Percentiles rank a stretch among this genome's conserved stretches.
Evolutionary conservation across 257 asterid species (phyloP).

Genomic region (Misopates orontium): DNA sequence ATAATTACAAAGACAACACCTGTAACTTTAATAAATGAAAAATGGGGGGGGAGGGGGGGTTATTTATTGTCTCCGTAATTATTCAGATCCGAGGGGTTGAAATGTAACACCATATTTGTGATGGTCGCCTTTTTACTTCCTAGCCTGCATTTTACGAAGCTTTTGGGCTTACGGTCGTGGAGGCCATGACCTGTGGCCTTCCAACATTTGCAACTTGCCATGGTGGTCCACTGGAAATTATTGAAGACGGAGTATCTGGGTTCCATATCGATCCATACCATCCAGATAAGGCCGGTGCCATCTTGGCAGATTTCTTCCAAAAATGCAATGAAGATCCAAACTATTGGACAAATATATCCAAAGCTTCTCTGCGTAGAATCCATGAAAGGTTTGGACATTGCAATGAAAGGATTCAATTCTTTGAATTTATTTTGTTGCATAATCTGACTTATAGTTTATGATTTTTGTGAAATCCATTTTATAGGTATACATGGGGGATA

Average conservation of each 20-base stretch:
- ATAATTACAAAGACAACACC: too few species aligned
- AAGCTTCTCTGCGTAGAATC: slow-evolving; percentile 58
- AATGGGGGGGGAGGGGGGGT: too few species aligned
- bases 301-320: slow-evolving; percentile 70
- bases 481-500: slow-evolving; percentile 90
- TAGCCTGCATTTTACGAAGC: slow-evolving; percentile 99
- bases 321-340: slow-evolving; percentile 64
- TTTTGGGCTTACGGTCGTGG: slow-evolving; percentile 95
- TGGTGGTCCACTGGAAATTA: slow-evolving; percentile 97
- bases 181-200: slow-evolving; percentile 95
- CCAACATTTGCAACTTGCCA: slow-evolving; percentile 91
- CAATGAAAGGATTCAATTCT: too few species aligned
- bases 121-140: background rate
- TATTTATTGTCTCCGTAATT: too few species aligned
- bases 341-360: slow-evolving; percentile 70
- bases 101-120: background rate
- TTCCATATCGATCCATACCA: slow-evolving; percentile 94
- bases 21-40: too few species aligned
- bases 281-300: slow-evolving; percentile 63
- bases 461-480: background rate
- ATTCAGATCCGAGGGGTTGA: background rate
- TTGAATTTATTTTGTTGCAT: too few species aligned
- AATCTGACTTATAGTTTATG: background rate
- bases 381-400: slow-evolving; percentile 48
- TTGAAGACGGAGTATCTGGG: slow-evolving; percentile 81